Conservation (phyloP, 2,329 filamentous ascomycete species). For the Cordyceps cicadae region DNA sequence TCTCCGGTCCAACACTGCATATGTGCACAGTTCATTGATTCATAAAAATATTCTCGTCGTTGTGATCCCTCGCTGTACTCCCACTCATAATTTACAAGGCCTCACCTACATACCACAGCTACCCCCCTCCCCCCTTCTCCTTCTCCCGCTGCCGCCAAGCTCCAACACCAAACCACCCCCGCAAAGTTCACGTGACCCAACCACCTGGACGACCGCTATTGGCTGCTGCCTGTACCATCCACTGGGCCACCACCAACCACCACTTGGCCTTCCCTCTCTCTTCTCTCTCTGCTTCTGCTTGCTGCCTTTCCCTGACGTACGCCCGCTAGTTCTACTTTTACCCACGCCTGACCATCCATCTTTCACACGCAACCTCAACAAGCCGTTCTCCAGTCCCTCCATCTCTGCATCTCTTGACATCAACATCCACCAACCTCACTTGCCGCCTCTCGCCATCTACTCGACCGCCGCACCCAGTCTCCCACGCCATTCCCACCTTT, state of each 20-base stretch:
- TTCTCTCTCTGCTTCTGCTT: constrained; percentile 10
- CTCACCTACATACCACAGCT: too few relatives aligned
- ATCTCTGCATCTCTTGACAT: neutral
- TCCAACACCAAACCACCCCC: neutral
- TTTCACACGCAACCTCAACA: constrained; percentile 4
- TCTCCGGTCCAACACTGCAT: neutral
- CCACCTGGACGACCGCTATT: neutral
- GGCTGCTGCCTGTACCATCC: neutral
- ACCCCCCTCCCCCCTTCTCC: too few relatives aligned
- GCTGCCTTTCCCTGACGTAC: constrained; percentile 25
- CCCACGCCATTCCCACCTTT: neutral
- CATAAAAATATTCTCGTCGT: neutral
- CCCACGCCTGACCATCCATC: constrained; percentile 2
- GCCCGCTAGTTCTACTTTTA: neutral
- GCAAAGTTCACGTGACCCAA: neutral
- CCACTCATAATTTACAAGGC: neutral
- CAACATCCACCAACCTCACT: neutral
- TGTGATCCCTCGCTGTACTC: too few relatives aligned
- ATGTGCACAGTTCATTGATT: neutral
- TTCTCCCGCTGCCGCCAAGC: too few relatives aligned
- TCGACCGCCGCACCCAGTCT: constrained; percentile 1
- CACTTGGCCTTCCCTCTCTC: neutral
- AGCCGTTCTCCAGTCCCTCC: neutral
- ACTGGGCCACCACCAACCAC: neutral
- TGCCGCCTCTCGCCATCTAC: constrained; percentile 1